Base-by-base conservation (phyloP, 1,139 yeast species). In the Yamadazyma atlantica region DNA sequence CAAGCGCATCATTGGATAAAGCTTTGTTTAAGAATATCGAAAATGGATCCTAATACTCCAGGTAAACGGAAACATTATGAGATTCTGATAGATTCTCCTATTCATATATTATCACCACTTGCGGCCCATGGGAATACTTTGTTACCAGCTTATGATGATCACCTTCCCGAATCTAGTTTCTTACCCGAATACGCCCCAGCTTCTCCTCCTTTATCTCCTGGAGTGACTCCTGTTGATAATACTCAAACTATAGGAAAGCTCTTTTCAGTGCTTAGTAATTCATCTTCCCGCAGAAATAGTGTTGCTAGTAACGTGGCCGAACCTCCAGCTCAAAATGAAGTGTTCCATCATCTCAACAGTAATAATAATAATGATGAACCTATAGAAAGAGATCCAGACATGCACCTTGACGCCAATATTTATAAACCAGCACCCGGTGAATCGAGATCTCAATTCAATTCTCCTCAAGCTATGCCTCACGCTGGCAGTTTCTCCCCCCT, bases 1-100 rank as follows among this genome's bases (percentile, higher is more conserved):
- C 87, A 87, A 59, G 74, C 90, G 6, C 92, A 86, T 52, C 98
- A 92, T 62, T 90, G 97, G 97, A 80, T 92, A 50, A 92, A 90
- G 60, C 76, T 92, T 11, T 83, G 94, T 44, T 62, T 92, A 37
- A 68, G 97, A 36, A 69, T 92, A 21, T 85, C 95, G 11, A 78
- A 76, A 48, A 57, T 69, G 9, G 80, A 82, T 38, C 74, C 81
- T 0, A 78, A 72, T 14, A 74, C 75, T 37, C 69, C 75, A 1
- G 68, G 67, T 33, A 83, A 75, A 62, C 62, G 94, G 27, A 90
- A 89, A 57, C 96, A 88, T 57, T 92, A 85, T 55, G 97, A 92
- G 62, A 84, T 92, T 33, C 82, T 87, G 45, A 87, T 90, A 45
- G 97, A 92, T 58, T 85, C 95, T 8, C 97, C 97, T 6, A 80